phyloP scores from a whole-genome alignment of 2,329 filamentous ascomycete genomes.

The Pseudogymnoascus sp. region DNA sequence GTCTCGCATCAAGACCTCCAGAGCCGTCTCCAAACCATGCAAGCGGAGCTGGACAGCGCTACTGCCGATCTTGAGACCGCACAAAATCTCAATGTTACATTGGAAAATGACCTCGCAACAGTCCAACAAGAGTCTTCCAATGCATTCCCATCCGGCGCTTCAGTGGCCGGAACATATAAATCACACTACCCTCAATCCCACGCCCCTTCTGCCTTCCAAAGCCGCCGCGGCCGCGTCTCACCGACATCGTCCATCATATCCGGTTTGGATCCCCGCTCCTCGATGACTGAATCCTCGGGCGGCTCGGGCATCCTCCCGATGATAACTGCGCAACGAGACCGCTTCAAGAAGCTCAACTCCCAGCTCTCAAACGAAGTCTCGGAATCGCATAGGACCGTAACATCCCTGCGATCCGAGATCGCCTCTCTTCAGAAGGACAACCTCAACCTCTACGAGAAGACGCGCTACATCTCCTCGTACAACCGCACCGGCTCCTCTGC shows the following conservation, averaged over 20 bases:
- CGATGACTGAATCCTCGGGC: conserved; percentile 40
- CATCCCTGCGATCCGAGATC: conserved; percentile 81
- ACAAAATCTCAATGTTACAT: conserved; percentile 72
- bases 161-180: conserved; percentile 83
- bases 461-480: conserved; percentile 90
- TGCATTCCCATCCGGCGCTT: conserved; percentile 79
- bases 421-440: conserved; percentile 93
- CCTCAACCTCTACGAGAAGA: conserved; percentile 93
- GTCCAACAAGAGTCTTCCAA: conserved; percentile 80
- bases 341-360: conserved; percentile 91
- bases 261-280: conserved; percentile 66
- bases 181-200: conserved; percentile 66
- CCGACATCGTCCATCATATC: conserved; percentile 98
- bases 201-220: conserved; percentile 36
- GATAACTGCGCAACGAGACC: conserved; percentile 95
- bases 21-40: conserved; percentile 65
- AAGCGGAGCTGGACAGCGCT: conserved; percentile 73
- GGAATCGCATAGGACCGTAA: conserved; percentile 71
- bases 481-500: conserved; percentile 56
- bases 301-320: conserved; percentile 90
- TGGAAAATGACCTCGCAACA: conserved; percentile 84
- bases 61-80: conserved; percentile 82
- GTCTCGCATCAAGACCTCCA: conserved; percentile 93
- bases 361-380: conserved; percentile 87
- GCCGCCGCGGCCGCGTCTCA: conserved; percentile 61